phyloP scores from a whole-genome alignment of 2,329 filamentous ascomycete genomes.

The Pseudogymnoascus sp. region DNA sequence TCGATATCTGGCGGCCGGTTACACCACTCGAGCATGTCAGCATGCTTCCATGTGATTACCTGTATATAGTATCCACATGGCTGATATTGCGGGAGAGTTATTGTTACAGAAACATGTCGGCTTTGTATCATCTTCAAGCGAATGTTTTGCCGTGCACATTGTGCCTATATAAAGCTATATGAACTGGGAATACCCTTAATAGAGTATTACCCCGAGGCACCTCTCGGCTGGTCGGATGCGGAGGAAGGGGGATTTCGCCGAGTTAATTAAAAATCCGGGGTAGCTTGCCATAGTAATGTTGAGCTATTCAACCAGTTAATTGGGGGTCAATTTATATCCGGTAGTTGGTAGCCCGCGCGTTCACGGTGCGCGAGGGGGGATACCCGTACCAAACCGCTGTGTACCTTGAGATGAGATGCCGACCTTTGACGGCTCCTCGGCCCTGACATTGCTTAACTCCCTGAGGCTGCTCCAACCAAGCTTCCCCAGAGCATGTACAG shows the following conservation, averaged over 20 bases:
- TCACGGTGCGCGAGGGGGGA: neutral
- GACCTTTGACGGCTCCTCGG: neutral
- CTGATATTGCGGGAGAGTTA: neutral
- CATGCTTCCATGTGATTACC: neutral
- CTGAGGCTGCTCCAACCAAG: neutral
- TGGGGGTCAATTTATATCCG: neutral
- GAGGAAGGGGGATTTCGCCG: neutral
- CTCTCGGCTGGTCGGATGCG: neutral
- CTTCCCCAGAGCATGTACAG: neutral
- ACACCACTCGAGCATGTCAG: neutral
- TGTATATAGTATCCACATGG: neutral
- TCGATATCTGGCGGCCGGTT: neutral
- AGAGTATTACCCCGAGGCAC: neutral
- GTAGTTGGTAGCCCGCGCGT: neutral
- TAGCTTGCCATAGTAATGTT: neutral
- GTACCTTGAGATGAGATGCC: neutral
- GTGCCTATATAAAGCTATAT: conserved; percentile 5
- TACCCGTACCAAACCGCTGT: neutral
- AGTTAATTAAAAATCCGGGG: conserved; percentile 1
- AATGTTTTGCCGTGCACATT: conserved; percentile 4
- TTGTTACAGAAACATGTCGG: neutral
- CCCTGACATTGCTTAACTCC: neutral
- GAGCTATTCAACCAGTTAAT: neutral
- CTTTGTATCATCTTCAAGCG: neutral
- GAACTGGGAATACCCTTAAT: neutral